These are phyloP conservation scores for Alternaria triticimaculans DNA, from an alignment of 2,329 filamentous ascomycete species.

Conservation along the genomic window DNA sequence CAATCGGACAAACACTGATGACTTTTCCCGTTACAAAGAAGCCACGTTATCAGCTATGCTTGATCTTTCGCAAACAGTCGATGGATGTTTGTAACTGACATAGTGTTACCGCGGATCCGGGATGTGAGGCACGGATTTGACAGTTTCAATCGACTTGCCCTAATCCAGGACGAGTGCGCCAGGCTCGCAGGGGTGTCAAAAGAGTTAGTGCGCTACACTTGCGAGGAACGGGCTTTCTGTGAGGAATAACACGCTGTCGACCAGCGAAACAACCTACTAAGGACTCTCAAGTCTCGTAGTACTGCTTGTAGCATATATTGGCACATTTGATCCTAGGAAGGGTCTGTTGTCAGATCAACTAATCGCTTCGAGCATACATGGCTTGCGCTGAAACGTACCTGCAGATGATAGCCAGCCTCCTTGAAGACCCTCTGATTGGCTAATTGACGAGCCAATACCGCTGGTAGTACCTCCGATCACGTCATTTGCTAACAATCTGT, in stretches of 20 bases:
- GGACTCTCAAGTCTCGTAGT: neutral
- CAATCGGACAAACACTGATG: slow-evolving; percentile 5
- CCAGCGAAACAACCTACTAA: neutral
- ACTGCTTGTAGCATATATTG: neutral
- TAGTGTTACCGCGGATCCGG: slow-evolving; percentile 26
- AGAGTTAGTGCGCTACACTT: neutral
- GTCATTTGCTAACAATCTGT: neutral
- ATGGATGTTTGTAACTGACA: slow-evolving; percentile 18
- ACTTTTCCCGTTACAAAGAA: neutral
- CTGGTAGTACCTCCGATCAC: neutral
- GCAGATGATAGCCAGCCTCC: neutral
- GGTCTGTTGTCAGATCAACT: neutral
- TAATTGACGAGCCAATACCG: neutral
- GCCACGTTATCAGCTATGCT: neutral
- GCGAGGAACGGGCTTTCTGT: neutral
- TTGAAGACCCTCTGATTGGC: neutral
- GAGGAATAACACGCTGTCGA: neutral
- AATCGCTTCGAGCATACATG: neutral
- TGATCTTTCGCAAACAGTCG: neutral
- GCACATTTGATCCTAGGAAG: neutral
- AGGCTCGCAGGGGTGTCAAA: neutral
- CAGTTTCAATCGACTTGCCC: neutral
- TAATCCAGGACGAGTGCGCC: neutral
- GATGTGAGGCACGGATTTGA: slow-evolving; percentile 11
- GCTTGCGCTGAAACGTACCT: slow-evolving; percentile 1